Percentiles rank a stretch among this genome's conserved stretches.
Evolutionary conservation across 2,329 filamentous ascomycete genomes (phyloP).

Genomic region (Ceratocystis variospora): DNA sequence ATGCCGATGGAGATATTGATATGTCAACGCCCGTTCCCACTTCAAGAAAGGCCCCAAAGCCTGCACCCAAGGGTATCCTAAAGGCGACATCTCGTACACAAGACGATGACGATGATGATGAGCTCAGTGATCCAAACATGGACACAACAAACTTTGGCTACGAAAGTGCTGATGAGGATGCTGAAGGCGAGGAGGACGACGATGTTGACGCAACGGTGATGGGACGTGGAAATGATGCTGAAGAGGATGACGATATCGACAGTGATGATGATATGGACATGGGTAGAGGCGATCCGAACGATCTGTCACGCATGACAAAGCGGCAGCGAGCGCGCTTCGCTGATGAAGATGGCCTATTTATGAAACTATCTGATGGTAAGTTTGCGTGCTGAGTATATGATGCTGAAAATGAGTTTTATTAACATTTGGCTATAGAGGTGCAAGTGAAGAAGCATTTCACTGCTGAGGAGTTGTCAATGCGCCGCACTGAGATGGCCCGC

Average conservation of each 20-base stretch:
- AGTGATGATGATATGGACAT: constrained; percentile 32
- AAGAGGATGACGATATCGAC: constrained; percentile 29
- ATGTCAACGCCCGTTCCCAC: constrained; percentile 29
- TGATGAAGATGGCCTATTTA: constrained; percentile 34
- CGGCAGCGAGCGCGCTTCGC: constrained; percentile 47
- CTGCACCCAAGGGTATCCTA: constrained; percentile 11
- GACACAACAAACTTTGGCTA: constrained; percentile 30
- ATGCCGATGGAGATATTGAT: constrained; percentile 37
- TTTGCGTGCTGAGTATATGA: not conserved
- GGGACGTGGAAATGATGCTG: constrained; percentile 27
- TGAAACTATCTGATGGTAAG: constrained; percentile 49
- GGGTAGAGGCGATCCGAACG: constrained; percentile 38
- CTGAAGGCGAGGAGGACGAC: constrained; percentile 35
- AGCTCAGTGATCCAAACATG: constrained; percentile 43
- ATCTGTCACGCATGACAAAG: constrained; percentile 47
- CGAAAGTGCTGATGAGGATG: constrained; percentile 37
- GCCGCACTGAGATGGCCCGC: constrained; percentile 48
- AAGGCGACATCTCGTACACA: constrained; percentile 24
- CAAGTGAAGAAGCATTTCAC: constrained; percentile 50
- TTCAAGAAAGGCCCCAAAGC: constrained; percentile 19
- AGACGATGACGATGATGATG: constrained; percentile 33
- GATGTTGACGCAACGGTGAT: constrained; percentile 22
- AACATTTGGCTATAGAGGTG: constrained; percentile 34
- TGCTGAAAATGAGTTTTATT: not conserved
- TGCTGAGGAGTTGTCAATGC: constrained; percentile 48